These are phyloP conservation scores for Auxenochlorella pyrenoidosa DNA, from an alignment of 139 green algal genomes.

Conservation along the genomic window DNA sequence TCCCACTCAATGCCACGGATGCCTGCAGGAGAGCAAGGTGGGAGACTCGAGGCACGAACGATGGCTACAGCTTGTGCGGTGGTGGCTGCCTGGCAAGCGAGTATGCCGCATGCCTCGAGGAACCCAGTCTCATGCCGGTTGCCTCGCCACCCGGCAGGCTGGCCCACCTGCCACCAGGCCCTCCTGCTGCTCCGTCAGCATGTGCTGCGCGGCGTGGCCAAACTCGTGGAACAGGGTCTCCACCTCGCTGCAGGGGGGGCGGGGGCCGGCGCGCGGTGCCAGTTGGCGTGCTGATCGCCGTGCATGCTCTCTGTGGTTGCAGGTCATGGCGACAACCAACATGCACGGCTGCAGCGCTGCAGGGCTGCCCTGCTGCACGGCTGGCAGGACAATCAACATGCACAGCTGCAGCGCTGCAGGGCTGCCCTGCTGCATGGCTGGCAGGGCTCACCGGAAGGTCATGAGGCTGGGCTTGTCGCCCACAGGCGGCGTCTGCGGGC, in stretches of 20 bases:
- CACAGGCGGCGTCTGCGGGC: slow-evolving; percentile 82
- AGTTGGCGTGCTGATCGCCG: background rate
- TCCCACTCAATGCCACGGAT: slow-evolving; percentile 97
- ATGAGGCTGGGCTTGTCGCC: slow-evolving; percentile 92
- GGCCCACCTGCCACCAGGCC: slow-evolving; percentile 70
- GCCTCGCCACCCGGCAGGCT: slow-evolving; percentile 50
- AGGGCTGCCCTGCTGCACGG: background rate
- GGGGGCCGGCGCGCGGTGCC: background rate
- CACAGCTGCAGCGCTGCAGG: background rate
- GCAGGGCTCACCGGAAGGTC: slow-evolving; percentile 82
- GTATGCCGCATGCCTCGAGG: too few relatives aligned
- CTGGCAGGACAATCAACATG: background rate
- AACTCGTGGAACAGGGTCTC: slow-evolving; percentile 99
- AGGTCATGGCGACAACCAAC: too few relatives aligned
- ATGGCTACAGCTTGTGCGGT: too few relatives aligned
- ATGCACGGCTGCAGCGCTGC: background rate
- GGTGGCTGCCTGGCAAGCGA: too few relatives aligned
- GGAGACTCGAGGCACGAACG: too few relatives aligned
- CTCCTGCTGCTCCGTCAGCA: slow-evolving; percentile 92
- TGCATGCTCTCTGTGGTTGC: background rate
- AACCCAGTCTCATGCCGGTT: too few relatives aligned
- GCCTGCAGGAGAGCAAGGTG: slow-evolving; percentile 36
- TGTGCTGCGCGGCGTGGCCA: slow-evolving; percentile 95
- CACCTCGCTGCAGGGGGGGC: slow-evolving; percentile 81
- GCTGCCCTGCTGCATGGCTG: background rate